Base-by-base conservation (phyloP, 352 stramenopile genomes). In the Phytophthora uliginosa region DNA sequence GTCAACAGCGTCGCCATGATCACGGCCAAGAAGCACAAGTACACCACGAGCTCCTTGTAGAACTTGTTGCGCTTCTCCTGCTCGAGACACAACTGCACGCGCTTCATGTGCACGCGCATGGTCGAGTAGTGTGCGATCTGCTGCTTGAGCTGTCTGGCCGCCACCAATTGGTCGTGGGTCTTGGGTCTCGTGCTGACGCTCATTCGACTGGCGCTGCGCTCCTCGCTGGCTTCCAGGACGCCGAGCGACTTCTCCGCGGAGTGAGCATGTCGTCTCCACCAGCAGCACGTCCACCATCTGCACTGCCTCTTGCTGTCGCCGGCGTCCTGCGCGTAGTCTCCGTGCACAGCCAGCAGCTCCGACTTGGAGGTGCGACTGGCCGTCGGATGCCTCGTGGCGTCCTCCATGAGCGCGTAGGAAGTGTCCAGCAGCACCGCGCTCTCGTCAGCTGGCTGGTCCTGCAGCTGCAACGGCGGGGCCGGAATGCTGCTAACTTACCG, bases 71-170 rank as follows among this genome's bases (percentile, higher is more conserved):
- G 84, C 62, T 94, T 94, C 70, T 93, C 88, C 60, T 94, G 85
- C 69, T 95, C 86, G 26, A 94, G 76, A 60, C 84, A 91, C 40
- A 93, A 71, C 66, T 94, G 88, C 76, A 94, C 88, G 64, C 86
- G 84, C 69, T 93, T 95, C 86, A 95, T 94, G 77, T 95, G 84
- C 56, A 95, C 84, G 38, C 88, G 83, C 86, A 93, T 93, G n/a
- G 73, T 94, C 58, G 86, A 93, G 76, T 91, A 94, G 63, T 88
- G 70, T 18, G 81, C 79, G 45, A 93, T 85, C 59, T 93, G 76
- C 52, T 85, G 68, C 53, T 89, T 83, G 7, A 92, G 57, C 22
- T 74, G 78, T 24, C 76, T 74, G 28, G 78, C 69, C 1, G 81
- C 77, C 13, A 72, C 59, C 3, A 88, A 36, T 62, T 88, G 79